phyloP scores from a whole-genome alignment of 192 early-diverging fungal species.

The Coemansia sp. region DNA sequence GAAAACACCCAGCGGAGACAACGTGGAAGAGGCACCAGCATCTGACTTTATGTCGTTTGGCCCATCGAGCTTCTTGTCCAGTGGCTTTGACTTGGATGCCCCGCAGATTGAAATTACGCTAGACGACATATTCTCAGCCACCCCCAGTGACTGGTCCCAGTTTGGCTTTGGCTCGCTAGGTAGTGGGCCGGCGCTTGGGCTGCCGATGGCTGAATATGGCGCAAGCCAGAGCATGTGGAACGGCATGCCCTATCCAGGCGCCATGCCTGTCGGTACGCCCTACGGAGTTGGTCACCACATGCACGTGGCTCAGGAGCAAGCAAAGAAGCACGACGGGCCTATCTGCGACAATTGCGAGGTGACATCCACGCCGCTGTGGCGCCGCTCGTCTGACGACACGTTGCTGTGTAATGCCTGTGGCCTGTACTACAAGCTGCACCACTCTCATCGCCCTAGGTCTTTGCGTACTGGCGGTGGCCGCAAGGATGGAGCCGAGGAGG shows the following conservation, averaged over 20 bases:
- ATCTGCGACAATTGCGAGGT: constrained; percentile 73
- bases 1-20: neutral
- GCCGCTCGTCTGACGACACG: constrained; percentile 80
- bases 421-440: constrained; percentile 92
- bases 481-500: constrained; percentile 49
- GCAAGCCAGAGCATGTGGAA: constrained; percentile 39
- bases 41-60: constrained; percentile 56
- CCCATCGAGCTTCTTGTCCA: constrained; percentile 50
- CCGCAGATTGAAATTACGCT: constrained; percentile 57
- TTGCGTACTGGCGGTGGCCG: constrained; percentile 76
- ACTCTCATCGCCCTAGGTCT: constrained; percentile 76
- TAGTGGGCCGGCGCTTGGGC: constrained; percentile 23
- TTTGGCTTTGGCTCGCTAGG: constrained; percentile 42
- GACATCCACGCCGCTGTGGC: constrained; percentile 92
- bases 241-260: constrained; percentile 30
- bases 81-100: constrained; percentile 50
- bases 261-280: constrained; percentile 31
- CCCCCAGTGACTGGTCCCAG: constrained; percentile 45
- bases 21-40: constrained; percentile 36
- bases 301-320: constrained; percentile 15
- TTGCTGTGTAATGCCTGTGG: constrained; percentile 97
- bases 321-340: constrained; percentile 44
- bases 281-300: constrained; percentile 20
- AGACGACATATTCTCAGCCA: constrained; percentile 54
- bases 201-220: constrained; percentile 42